Evolutionary conservation across 306 rosid species (phyloP).

Genomic region (Castanospermum australe): DNA sequence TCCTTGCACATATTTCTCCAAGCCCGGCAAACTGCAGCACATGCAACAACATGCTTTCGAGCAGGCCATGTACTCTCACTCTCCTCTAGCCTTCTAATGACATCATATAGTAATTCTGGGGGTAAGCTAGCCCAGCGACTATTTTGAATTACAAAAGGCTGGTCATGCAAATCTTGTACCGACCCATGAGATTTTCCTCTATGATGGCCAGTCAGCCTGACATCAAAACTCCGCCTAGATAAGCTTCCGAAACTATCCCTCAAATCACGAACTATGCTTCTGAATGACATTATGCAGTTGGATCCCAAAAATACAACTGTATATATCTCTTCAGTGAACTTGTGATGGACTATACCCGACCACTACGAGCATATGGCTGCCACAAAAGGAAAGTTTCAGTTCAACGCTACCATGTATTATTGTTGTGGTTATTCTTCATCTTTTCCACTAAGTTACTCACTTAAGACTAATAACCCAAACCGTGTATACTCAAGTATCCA

Average conservation of each 20-base stretch:
- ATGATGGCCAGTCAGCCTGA: conserved; percentile 62
- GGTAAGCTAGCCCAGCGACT: conserved; percentile 89
- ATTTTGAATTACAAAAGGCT: conserved; percentile 61
- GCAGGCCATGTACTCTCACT: conserved; percentile 86
- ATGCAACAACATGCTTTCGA: conserved; percentile 81
- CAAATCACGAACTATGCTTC: conserved; percentile 88
- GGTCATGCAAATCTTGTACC: conserved; percentile 69
- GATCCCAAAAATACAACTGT: conserved; percentile 23
- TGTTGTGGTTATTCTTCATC: background rate
- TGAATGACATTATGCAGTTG: conserved; percentile 70
- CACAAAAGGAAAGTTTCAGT: conserved; percentile 17
- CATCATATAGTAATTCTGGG: conserved; percentile 71
- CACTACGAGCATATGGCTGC: conserved; percentile 41
- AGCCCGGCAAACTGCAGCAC: conserved; percentile 82
- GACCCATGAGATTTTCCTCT: conserved; percentile 87
- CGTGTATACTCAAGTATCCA: no score
- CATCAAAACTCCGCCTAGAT: conserved; percentile 81
- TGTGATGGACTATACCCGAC: conserved; percentile 30
- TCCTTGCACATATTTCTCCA: conserved; percentile 95
- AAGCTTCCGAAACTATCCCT: conserved; percentile 90
- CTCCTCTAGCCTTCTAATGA: conserved; percentile 81
- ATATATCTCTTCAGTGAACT: conserved; percentile 21
- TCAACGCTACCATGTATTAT: background rate
- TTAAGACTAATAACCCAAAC: no score
- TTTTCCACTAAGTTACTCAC: conserved; percentile 1